Conservation (phyloP, 805 yeast genomes). For the Candida ascalaphidarum region DNA sequence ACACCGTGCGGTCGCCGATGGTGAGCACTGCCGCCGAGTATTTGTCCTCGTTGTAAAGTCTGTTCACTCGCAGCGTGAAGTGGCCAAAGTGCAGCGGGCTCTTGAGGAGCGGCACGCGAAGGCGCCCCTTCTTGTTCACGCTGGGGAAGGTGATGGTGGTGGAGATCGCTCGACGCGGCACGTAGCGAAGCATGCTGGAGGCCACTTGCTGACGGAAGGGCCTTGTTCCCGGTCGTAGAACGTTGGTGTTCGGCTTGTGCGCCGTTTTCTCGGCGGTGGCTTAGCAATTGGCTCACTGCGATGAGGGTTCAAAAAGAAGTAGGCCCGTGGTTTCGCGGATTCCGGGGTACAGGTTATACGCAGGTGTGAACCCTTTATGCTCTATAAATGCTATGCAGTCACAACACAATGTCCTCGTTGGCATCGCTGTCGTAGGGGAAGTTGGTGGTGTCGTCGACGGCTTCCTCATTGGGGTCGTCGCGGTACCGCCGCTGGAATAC, state of each 20-base stretch:
- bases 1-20: conserved; percentile 20
- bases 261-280: too few relatives aligned
- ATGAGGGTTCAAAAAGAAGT: too few relatives aligned
- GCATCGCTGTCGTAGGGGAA: conserved; percentile 28
- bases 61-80: conserved; percentile 62
- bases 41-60: conserved; percentile 76
- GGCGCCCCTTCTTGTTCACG: conserved; percentile 17
- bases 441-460: too few relatives aligned
- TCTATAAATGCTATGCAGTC: too few relatives aligned
- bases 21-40: conserved; percentile 57
- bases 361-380: background rate
- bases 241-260: too few relatives aligned
- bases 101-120: conserved; percentile 48
- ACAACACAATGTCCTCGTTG: conserved; percentile 22
- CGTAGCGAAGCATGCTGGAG: background rate
- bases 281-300: too few relatives aligned
- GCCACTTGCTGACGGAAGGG: conserved; percentile 1
- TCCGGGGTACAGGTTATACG: too few relatives aligned
- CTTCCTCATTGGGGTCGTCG: conserved; percentile 8
- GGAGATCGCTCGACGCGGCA: conserved; percentile 7
- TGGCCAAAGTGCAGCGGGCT: conserved; percentile 79
- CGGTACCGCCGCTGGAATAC: too few relatives aligned
- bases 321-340: too few relatives aligned
- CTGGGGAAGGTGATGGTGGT: conserved; percentile 20
- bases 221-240: background rate